Base-by-base conservation (phyloP, 257 asterid genomes). In the Solanum microdontum region DNA sequence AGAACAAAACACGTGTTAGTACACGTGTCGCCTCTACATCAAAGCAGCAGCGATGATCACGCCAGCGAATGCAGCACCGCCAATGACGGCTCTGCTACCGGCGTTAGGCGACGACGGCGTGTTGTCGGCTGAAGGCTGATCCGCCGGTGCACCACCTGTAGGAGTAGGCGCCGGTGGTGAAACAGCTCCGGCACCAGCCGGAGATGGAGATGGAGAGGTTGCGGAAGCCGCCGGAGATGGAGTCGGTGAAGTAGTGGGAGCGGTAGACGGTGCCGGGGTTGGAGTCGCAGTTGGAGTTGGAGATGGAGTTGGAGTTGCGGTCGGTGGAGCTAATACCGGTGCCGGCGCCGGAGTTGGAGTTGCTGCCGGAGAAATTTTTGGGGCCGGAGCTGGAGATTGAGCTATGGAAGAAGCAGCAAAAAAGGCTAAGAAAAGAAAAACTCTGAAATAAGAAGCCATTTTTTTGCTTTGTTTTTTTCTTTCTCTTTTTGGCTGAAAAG, bases 371-470 rank as follows among this genome's bases (percentile, higher is more conserved):
- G 97, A 94, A 83, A 92, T 91, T 15, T 90, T 87, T 3, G 97
- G 95, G 17, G 97, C 90, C 2, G 93, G 92, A 1, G 91, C 84
- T 10, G 97, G 97, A 26, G 96, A 89, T 87, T 95, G 98, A 1
- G 97, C 97, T 89, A 88, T 68, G 87, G 96, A 94, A 7, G 95
- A 88, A 83, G 95, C 88, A 91, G 92, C 88, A 9, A 94, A 34
- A 84, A 93, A 92, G 5, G 94, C 93, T 21, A 95, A 17, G 86
- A 94, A 86, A 76, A 95, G 74, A 82, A 94, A n/a, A 64, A 91
- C 55, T 89, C 91, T 93, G 24, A 92, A 75, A 19, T 85, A 72
- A 23, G 92, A 87, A 85, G 91, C 92, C 95, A 91, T 92, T 26
- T 77, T 66, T 26, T 45, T 64, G 45, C 64, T 5, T 2, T 17